Evolutionary conservation across 2,329 filamentous ascomycete genomes (phyloP), one percentile per base, ranked within the genome.

Genomic region (Talaromyces sp.): DNA sequence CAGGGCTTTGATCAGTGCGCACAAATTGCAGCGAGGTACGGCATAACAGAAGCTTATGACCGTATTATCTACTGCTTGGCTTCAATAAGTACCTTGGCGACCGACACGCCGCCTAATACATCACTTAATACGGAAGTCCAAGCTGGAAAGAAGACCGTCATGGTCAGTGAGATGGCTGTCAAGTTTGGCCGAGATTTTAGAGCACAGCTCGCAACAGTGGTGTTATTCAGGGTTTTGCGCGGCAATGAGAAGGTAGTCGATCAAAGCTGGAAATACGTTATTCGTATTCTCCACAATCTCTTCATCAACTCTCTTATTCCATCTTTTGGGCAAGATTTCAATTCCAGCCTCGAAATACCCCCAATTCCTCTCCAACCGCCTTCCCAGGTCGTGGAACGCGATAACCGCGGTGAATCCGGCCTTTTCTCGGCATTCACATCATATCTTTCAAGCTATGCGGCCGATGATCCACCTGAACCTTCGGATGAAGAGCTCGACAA

Each of bases 381-480:
- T 1, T 95, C 92, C 10, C 93, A 97, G 71, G 86, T 98, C 55
- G 93, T 99, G 66, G 95, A 98, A 72, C 87, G 93, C 61, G 92
- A 88, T 61, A 83, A 90, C 49, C 90, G 91, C 36, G 85, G 82
- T 62, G 95, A 99, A 30, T 87, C 88, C 2, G 92, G 95, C 6
- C 85, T 99, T 56, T 92, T 99, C 73, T 96, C 93, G 4, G 92
- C 93, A 0, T 91, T 99, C 69, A 96, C 93, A 0, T 96, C 91
- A 5, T 99, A 98, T 70, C 92, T 99, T 33, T 96, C 93, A n/a
- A 98, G 93, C 74, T 98, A 99, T 73, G 95, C 96, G 49, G 96
- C 95, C 11, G 95, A 98, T 74, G 95, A 99, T 71, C 95, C 95
- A 13, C 95, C 95, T 0, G 95, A 99, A 77, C 95, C 95, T 2